phyloP scores from a whole-genome alignment of 805 yeast species.

The Debaryomyces castellii region DNA sequence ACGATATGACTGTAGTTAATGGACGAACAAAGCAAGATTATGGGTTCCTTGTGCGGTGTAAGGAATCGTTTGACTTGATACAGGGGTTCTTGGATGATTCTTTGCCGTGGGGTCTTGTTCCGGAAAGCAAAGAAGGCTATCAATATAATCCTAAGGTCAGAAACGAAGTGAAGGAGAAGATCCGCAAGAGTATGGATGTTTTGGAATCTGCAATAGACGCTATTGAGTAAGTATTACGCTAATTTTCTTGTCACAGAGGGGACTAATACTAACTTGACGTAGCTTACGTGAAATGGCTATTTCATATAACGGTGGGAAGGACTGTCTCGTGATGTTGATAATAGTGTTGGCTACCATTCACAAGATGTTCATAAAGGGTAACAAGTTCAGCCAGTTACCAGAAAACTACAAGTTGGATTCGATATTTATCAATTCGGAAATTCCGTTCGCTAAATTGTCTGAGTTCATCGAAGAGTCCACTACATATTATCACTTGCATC shows the following conservation, averaged over 20 bases:
- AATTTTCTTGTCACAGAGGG: neutral
- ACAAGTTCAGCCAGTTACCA: conserved; percentile 16
- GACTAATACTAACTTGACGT: neutral
- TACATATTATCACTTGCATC: conserved; percentile 52
- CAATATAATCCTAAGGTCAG: conserved; percentile 20
- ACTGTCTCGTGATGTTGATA: conserved; percentile 85
- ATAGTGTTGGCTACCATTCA: conserved; percentile 61
- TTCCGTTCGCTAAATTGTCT: conserved; percentile 69
- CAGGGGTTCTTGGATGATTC: conserved; percentile 28
- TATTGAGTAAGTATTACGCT: conserved; percentile 28
- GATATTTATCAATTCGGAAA: conserved; percentile 74
- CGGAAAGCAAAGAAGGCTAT: conserved; percentile 16
- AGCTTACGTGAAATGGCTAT: conserved; percentile 61
- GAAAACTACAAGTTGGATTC: conserved; percentile 45
- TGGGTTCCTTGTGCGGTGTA: conserved; percentile 21
- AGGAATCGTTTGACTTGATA: conserved; percentile 32
- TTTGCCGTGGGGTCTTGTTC: conserved; percentile 25
- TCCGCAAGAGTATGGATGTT: conserved; percentile 25
- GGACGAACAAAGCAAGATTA: neutral
- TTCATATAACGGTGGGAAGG: conserved; percentile 96
- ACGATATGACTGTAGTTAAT: neutral
- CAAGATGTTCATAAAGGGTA: conserved; percentile 16
- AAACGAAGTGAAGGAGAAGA: conserved; percentile 25
- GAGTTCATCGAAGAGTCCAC: conserved; percentile 61
- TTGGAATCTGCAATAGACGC: conserved; percentile 26